Percentiles rank a stretch among this genome's conserved stretches.
phyloP scores from a whole-genome alignment of 225 moss, liverwort and hornwort species.

The Thuidium tamariscinum region DNA sequence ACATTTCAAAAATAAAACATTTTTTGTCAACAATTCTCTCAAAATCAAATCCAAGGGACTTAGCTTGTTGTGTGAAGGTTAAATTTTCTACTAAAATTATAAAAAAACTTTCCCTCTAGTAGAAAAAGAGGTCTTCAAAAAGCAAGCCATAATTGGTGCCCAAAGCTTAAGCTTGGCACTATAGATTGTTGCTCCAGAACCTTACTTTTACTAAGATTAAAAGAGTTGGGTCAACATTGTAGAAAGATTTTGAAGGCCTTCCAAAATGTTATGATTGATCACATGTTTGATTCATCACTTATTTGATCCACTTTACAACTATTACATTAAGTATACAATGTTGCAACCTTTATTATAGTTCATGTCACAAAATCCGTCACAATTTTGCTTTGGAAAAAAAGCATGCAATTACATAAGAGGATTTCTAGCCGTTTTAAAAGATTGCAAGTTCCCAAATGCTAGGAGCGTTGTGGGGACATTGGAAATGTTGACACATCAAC shows the following conservation, averaged over 20 bases:
- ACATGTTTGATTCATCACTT: neutral
- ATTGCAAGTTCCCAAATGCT: too few relatives aligned
- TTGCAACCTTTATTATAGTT: accelerated
- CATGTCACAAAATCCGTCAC: accelerated
- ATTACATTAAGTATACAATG: accelerated
- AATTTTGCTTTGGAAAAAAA: too few relatives aligned
- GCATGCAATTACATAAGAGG: too few relatives aligned
- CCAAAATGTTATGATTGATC: neutral
- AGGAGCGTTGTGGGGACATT: too few relatives aligned
- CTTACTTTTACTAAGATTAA: neutral
- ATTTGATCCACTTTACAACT: neutral
- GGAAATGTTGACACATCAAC: too few relatives aligned
- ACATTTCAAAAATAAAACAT: neutral
- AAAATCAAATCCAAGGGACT: accelerated
- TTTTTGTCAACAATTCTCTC: neutral
- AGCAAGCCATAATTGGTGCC: accelerated
- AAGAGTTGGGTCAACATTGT: neutral
- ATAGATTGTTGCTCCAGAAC: neutral
- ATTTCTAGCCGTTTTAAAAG: too few relatives aligned
- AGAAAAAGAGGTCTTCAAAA: accelerated
- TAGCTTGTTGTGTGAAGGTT: accelerated
- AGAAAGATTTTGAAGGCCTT: neutral
- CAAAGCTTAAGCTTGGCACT: neutral
- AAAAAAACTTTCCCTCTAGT: accelerated
- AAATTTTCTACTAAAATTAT: accelerated